phyloP scores from a whole-genome alignment of 331 rosid species.

The Malus hybrid region DNA sequence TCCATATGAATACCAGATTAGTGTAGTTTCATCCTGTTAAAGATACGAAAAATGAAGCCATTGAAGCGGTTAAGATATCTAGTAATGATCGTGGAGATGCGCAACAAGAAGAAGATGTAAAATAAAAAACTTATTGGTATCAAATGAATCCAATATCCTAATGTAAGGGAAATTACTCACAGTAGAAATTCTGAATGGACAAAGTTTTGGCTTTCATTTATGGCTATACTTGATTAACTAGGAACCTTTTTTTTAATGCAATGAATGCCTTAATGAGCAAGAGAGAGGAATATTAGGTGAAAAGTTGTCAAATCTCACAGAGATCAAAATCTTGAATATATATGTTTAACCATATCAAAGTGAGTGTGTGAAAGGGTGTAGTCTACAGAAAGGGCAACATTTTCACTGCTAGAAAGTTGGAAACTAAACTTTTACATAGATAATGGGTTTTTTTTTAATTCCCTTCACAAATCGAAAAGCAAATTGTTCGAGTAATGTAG shows the following conservation, averaged over 20 bases:
- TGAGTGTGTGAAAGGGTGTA: not conserved
- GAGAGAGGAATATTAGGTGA: constrained; percentile 2
- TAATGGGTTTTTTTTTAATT: too few species aligned
- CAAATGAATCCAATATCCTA: too few species aligned
- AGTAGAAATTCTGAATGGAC: constrained; percentile 73
- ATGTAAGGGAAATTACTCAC: constrained; percentile 37
- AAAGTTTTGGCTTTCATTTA: constrained; percentile 75
- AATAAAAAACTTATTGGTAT: not conserved
- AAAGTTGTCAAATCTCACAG: constrained; percentile 1
- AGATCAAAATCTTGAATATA: not conserved
- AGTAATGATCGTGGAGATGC: constrained; percentile 7
- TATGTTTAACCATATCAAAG: not conserved
- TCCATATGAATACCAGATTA: constrained; percentile 75
- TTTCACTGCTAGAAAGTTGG: not conserved
- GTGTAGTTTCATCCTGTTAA: constrained; percentile 78
- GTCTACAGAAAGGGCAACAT: not conserved
- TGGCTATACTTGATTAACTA: constrained; percentile 57
- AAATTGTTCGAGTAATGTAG: too few species aligned
- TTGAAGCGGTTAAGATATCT: constrained; percentile 17
- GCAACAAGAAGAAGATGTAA: not conserved
- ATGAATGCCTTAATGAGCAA: constrained; percentile 52
- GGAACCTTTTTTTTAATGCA: constrained; percentile 65
- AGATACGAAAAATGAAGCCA: constrained; percentile 35
- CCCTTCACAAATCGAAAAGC: too few species aligned
- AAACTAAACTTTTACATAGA: not conserved